These are phyloP conservation scores for Ilex asprella DNA, from an alignment of 257 asterid genomes.

Conservation along the genomic window DNA sequence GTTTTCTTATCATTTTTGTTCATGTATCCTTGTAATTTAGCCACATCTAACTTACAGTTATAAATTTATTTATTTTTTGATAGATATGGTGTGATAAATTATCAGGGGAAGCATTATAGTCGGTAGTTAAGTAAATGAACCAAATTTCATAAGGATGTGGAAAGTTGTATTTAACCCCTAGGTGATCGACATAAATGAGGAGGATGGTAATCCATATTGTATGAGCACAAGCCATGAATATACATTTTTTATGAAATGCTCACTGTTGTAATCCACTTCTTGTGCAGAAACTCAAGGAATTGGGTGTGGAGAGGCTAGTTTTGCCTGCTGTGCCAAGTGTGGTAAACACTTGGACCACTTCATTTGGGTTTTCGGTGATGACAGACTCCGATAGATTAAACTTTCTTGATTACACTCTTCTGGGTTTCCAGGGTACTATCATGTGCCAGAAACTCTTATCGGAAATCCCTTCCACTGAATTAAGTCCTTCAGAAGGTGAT, in stretches of 20 bases:
- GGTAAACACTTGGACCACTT: conserved; percentile 62
- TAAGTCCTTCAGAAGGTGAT: conserved; percentile 36
- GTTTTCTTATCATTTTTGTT: no score
- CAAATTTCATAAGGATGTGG: no score
- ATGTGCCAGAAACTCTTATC: conserved; percentile 66
- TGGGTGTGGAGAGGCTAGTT: conserved; percentile 82
- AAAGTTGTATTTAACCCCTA: no score
- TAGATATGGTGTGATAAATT: no score
- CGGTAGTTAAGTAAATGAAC: no score
- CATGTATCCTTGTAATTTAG: no score
- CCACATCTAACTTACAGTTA: no score
- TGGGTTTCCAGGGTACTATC: conserved; percentile 69
- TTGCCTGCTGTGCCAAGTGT: conserved; percentile 73
- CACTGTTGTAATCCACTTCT: conserved; percentile 3
- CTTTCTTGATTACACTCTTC: conserved; percentile 52
- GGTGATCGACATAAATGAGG: no score
- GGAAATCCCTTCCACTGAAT: conserved; percentile 13
- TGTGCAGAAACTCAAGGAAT: conserved; percentile 51
- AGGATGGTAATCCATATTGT: not conserved
- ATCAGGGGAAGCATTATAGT: no score
- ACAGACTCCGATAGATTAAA: conserved; percentile 44
- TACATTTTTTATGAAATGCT: not conserved
- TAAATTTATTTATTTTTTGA: no score
- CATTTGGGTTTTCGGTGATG: conserved; percentile 74
- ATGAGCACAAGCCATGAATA: not conserved